Evolutionary conservation across 108 stramenopile genomes (phyloP), one percentile per base, ranked within the genome.

Genomic region (Heterococcus sp.): DNA sequence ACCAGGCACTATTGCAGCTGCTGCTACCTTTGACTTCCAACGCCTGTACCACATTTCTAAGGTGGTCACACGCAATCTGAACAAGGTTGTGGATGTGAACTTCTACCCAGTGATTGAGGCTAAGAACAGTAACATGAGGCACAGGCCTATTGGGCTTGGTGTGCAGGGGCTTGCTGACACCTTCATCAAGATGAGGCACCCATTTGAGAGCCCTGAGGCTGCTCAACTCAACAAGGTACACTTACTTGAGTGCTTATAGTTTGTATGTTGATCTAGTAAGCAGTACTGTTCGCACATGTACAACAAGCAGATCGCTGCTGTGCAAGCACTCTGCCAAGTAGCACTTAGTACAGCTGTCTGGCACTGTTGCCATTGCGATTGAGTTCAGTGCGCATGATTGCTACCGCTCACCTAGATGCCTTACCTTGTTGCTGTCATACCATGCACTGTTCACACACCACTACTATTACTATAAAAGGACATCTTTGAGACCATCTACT

Each of bases 141-240:
- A 98, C 88, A 91, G 97, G 8, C 97, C 97, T 32, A 91, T 98
- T 66, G 97, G 97, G 39, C 90, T 98, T 75, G 97, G 97, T 30
- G 96, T 98, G 28, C 83, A 84, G 83, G 97, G 97, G 32, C 89
- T 98, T 58, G 95, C 95, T 1, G 97, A 98, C 89, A 89, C 94
- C 5, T 96, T 97, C 79, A 87, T 94, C 85, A 84, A 92, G n/a
- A 80, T 97, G 74, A 94, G 96, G 8, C 75, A 94, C 63, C 94
- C 95, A 27, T 98, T 96, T 79, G 92, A 93, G 40, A 93, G 91
- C 1, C 80, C 87, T 32, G 86, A 88, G 38, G 97, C 96, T 11
- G 90, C 88, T 72, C 77, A 92, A 75, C 88, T 97, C 14, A 98
- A 98, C 78, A 89, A 91, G 66, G 46, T 58, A 21, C 46, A 21